phyloP scores from a whole-genome alignment of 257 asterid species.

The Capsicum baccatum region DNA sequence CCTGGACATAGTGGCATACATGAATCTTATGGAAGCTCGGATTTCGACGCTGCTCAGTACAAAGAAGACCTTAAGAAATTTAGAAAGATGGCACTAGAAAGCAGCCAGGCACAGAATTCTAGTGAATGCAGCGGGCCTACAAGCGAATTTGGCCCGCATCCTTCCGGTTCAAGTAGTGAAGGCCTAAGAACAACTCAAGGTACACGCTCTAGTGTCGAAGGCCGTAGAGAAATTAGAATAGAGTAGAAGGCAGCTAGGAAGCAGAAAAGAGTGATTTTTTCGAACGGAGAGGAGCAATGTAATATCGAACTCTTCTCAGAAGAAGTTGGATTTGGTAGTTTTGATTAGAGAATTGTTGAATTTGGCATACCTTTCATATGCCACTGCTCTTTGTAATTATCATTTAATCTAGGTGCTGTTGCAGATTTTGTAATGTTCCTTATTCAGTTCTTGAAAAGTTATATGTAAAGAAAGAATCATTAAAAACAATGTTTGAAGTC shows the following conservation, averaged over 20 bases:
- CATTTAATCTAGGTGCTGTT: neutral
- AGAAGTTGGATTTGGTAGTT: constrained; percentile 6
- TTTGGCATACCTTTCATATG: constrained; percentile 28
- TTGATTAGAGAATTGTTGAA: neutral
- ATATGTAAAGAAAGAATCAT: neutral
- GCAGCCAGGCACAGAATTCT: constrained; percentile 50
- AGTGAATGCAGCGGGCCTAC: constrained; percentile 76
- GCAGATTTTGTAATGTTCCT: neutral
- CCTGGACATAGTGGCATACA: constrained; percentile 50
- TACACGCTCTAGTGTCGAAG: constrained; percentile 29
- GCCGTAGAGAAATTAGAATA: constrained; percentile 19
- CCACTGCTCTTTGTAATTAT: constrained; percentile 24
- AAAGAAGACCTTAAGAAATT: constrained; percentile 79
- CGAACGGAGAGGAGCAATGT: neutral
- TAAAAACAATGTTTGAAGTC: neutral
- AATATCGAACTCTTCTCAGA: neutral
- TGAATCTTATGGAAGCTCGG: constrained; percentile 63
- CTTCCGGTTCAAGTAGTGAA: constrained; percentile 76
- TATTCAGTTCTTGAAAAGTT: neutral
- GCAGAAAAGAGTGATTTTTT: neutral
- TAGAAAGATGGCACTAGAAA: constrained; percentile 74
- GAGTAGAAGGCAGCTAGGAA: constrained; percentile 1
- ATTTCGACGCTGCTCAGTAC: constrained; percentile 64
- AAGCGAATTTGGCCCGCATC: constrained; percentile 65
- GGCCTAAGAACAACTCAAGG: constrained; percentile 43